Evolutionary conservation across 1,139 yeast genomes (phyloP).

Genomic region (Pichia sorboxylosa): DNA sequence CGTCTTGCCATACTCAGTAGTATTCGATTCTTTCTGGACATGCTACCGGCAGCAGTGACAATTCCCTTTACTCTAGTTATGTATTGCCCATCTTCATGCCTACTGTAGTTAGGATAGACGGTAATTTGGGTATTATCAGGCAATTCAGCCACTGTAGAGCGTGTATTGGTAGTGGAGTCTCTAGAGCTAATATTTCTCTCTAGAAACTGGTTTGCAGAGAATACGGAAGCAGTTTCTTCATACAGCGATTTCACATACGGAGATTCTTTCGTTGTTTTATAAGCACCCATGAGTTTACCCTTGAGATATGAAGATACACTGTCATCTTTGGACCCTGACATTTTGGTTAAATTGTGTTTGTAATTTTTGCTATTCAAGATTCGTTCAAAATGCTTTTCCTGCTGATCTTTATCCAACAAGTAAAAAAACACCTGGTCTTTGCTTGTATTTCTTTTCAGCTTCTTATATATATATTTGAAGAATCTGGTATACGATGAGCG

Average conservation of each 20-base stretch:
- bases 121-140: constrained; percentile 20
- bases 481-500: too few species aligned
- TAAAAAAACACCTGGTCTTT: constrained; percentile 21
- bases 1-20: constrained; percentile 61
- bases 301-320: constrained; percentile 15
- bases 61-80: constrained; percentile 64
- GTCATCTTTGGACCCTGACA: constrained; percentile 8
- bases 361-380: constrained; percentile 2
- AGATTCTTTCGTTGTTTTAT: constrained; percentile 21
- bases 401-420: constrained; percentile 14
- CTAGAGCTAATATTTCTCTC: not conserved
- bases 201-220: not conserved
- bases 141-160: constrained; percentile 7
- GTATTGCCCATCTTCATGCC: constrained; percentile 16
- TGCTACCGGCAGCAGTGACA: constrained; percentile 58
- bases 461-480: constrained; percentile 1
- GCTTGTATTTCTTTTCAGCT: constrained; percentile 5
- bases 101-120: constrained; percentile 18
- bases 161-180: constrained; percentile 1
- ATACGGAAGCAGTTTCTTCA: constrained; percentile 5
- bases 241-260: constrained; percentile 15
- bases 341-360: not conserved
- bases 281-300: constrained; percentile 18
- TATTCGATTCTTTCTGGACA: constrained; percentile 59
- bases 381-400: constrained; percentile 9